Conservation (phyloP, 768 basidiomycete species). For the Lactarius psammicola region DNA sequence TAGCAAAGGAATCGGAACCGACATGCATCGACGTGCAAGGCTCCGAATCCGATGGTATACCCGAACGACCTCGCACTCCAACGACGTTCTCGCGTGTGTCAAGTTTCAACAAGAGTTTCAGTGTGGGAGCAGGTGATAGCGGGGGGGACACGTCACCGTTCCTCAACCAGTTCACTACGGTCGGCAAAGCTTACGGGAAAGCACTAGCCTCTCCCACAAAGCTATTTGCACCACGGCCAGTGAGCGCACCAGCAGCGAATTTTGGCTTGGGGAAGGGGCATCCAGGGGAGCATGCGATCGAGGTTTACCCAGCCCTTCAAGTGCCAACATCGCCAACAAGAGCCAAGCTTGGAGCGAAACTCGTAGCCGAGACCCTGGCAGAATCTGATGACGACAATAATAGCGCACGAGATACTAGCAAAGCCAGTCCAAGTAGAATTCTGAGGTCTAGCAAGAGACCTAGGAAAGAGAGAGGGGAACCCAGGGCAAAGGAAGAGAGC, state of each 20-base stretch:
- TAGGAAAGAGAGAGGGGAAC: slow-evolving; percentile 4
- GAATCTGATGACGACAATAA: neutral
- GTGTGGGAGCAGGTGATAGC: slow-evolving; percentile 8
- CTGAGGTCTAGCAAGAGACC: slow-evolving; percentile 18
- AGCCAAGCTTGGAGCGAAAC: slow-evolving; percentile 7
- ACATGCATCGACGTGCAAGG: slow-evolving; percentile 20
- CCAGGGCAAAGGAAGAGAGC: neutral
- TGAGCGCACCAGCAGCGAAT: neutral
- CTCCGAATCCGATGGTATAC: slow-evolving; percentile 19
- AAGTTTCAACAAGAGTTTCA: slow-evolving; percentile 24
- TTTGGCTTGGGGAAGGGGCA: neutral
- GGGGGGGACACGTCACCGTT: slow-evolving; percentile 13
- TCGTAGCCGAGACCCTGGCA: neutral
- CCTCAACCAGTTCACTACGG: slow-evolving; percentile 23
- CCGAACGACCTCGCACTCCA: slow-evolving; percentile 22
- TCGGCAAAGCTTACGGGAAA: slow-evolving; percentile 15
- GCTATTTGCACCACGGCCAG: neutral
- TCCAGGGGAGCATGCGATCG: neutral
- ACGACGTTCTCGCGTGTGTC: slow-evolving; percentile 19
- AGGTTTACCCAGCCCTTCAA: neutral
- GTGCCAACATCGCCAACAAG: slow-evolving; percentile 16
- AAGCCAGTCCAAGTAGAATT: neutral
- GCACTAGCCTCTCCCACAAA: slow-evolving; percentile 13
- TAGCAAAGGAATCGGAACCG: neutral
- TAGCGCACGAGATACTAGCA: neutral